A percentile compares a stretch with the other conserved stretches of the same genome.
These are phyloP conservation scores for Termitomyces heimii DNA, from an alignment of 768 basidiomycete genomes.

Conservation along the genomic window DNA sequence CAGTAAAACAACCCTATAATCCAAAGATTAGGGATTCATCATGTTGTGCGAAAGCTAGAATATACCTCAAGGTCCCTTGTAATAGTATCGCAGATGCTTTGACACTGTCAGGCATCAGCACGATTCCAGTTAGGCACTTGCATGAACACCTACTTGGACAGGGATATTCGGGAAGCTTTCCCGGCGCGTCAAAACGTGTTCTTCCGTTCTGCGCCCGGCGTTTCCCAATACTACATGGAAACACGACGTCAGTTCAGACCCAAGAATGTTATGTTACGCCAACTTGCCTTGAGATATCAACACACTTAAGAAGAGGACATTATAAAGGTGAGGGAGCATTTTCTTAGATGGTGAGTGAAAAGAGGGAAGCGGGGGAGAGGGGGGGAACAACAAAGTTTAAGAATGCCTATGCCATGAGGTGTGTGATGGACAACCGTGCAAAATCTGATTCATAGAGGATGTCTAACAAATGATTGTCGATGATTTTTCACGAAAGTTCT, in stretches of 20 bases:
- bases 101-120: constrained; percentile 13
- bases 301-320: background rate
- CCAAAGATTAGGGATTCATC: background rate
- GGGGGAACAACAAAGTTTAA: background rate
- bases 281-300: background rate
- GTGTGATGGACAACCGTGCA: background rate
- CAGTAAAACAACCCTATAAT: constrained; percentile 16
- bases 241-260: background rate
- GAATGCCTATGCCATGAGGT: background rate
- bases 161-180: background rate
- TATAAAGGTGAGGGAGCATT: background rate
- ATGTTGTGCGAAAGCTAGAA: background rate
- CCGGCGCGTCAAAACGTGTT: background rate
- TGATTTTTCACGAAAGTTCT: too few relatives aligned
- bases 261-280: too few relatives aligned
- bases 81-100: background rate
- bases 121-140: background rate
- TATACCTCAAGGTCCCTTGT: background rate
- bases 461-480: too few relatives aligned
- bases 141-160: background rate
- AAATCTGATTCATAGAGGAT: background rate
- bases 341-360: background rate
- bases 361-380: background rate
- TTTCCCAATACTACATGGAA: background rate
- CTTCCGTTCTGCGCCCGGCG: background rate